Evolutionary conservation across 805 yeast species (phyloP).

Genomic region (Metschnikowia noctiluminum): DNA sequence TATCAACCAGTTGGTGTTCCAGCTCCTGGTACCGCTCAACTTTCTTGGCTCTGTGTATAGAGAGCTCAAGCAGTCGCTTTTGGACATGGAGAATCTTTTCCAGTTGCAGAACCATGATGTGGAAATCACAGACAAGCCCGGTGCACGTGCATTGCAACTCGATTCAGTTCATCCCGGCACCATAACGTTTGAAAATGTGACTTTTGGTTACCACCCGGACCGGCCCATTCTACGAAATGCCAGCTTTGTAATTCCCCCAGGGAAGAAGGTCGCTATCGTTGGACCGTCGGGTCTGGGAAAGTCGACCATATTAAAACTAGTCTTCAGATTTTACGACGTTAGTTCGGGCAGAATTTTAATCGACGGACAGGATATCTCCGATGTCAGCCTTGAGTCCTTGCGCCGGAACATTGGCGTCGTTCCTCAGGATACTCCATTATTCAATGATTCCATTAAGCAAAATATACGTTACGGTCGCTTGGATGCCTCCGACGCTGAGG

Average conservation of each 20-base stretch:
- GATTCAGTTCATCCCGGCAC: slow-evolving; percentile 56
- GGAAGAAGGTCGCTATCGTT: slow-evolving; percentile 86
- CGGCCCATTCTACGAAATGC: slow-evolving; percentile 82
- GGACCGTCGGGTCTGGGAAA: slow-evolving; percentile 98
- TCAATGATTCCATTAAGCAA: slow-evolving; percentile 85
- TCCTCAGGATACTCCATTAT: slow-evolving; percentile 96
- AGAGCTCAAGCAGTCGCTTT: slow-evolving; percentile 85
- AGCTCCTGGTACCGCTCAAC: slow-evolving; percentile 89
- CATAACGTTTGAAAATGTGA: slow-evolving; percentile 83
- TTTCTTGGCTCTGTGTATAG: slow-evolving; percentile 94
- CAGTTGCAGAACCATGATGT: slow-evolving; percentile 75
- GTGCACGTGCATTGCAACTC: slow-evolving; percentile 60
- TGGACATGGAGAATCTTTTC: slow-evolving; percentile 95
- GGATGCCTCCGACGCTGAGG: slow-evolving; percentile 69
- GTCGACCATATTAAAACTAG: slow-evolving; percentile 78
- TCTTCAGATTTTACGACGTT: slow-evolving; percentile 89
- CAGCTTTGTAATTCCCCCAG: slow-evolving; percentile 83
- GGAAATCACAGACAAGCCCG: slow-evolving; percentile 56
- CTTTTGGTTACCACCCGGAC: slow-evolving; percentile 88
- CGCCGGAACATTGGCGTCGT: slow-evolving; percentile 83
- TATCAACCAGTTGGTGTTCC: slow-evolving; percentile 94
- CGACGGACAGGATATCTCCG: slow-evolving; percentile 84
- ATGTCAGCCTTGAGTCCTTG: slow-evolving; percentile 70
- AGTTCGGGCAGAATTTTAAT: slow-evolving; percentile 70
- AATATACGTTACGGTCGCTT: slow-evolving; percentile 85